phyloP scores from a whole-genome alignment of 352 stramenopile species.

The Pythium apleroticum region DNA sequence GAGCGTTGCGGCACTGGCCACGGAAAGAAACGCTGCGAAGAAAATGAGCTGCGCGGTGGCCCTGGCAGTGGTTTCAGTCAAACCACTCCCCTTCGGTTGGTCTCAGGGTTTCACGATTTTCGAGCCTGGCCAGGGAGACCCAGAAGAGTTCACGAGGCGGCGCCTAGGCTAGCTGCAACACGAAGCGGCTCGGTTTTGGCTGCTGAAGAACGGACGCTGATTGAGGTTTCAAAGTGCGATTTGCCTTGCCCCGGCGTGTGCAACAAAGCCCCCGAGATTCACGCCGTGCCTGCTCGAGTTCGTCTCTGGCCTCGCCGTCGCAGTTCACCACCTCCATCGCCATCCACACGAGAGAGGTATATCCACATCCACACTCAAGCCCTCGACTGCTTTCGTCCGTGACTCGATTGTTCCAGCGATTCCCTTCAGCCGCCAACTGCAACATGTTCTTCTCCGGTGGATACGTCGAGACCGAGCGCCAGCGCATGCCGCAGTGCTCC shows the following conservation, averaged over 20 bases:
- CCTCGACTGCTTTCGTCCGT: not conserved
- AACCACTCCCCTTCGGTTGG: constrained; percentile 12
- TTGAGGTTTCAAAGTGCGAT: constrained; percentile 30
- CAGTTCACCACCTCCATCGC: not conserved
- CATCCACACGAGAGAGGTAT: not conserved
- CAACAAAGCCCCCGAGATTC: not conserved
- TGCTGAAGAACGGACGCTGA: constrained; percentile 13
- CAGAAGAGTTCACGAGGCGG: constrained; percentile 16
- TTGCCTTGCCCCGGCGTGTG: constrained; percentile 19
- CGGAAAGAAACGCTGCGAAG: constrained; percentile 29
- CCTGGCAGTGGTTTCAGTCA: constrained; percentile 22
- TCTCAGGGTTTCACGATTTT: constrained; percentile 16
- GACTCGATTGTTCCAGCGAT: not conserved
- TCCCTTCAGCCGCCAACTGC: not conserved
- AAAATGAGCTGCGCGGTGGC: not conserved
- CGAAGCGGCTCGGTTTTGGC: constrained; percentile 10
- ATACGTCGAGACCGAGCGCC: constrained; percentile 66
- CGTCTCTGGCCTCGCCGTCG: not conserved
- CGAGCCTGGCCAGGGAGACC: not conserved
- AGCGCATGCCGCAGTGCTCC: constrained; percentile 34
- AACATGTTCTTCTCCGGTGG: constrained; percentile 74
- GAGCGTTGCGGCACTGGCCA: constrained; percentile 21
- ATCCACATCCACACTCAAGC: not conserved
- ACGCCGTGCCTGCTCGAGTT: not conserved
- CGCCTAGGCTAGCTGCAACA: not conserved